A percentile compares a stretch with the other conserved stretches of the same genome.
phyloP scores from a whole-genome alignment of 352 stramenopile genomes.

The Pythium graminicola region DNA sequence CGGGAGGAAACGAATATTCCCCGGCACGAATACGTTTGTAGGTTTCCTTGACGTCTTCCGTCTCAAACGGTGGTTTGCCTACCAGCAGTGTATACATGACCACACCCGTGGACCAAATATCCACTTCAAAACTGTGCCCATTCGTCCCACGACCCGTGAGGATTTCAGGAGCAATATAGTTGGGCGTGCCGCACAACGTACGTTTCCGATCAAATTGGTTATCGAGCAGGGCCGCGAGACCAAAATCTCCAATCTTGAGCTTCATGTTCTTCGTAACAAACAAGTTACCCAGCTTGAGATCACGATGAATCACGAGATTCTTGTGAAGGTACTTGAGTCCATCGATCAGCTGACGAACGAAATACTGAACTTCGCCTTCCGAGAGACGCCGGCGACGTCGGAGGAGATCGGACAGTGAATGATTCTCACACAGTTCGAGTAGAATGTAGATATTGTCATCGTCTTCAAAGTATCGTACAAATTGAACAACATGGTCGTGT shows the following conservation, averaged over 20 bases:
- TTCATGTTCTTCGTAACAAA: slow-evolving; percentile 94
- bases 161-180: slow-evolving; percentile 93
- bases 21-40: slow-evolving; percentile 97
- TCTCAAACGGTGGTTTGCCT: slow-evolving; percentile 96
- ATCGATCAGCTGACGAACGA: slow-evolving; percentile 88
- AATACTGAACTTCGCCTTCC: slow-evolving; percentile 93
- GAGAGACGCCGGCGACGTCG: slow-evolving; percentile 92
- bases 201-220: slow-evolving; percentile 90
- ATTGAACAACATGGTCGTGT: slow-evolving; percentile 94
- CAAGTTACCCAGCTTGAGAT: slow-evolving; percentile 97
- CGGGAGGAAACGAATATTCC: slow-evolving; percentile 92
- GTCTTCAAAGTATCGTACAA: slow-evolving; percentile 99
- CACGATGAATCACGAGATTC: slow-evolving; percentile 94
- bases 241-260: slow-evolving; percentile 97
- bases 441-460: slow-evolving; percentile 96
- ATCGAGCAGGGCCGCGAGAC: slow-evolving; percentile 83
- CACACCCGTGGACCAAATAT: slow-evolving; percentile 97
- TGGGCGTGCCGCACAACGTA: slow-evolving; percentile 94
- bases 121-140: slow-evolving; percentile 97
- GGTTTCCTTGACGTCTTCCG: slow-evolving; percentile 96
- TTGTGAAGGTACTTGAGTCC: slow-evolving; percentile 94
- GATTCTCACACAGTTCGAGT: slow-evolving; percentile 95
- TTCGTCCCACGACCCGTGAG: slow-evolving; percentile 83
- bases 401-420: slow-evolving; percentile 95
- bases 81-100: slow-evolving; percentile 97